Evolutionary conservation across 2,329 filamentous ascomycete genomes (phyloP), one percentile per base, ranked within the genome.

Genomic region (Gnomoniopsis smithogilvyi): DNA sequence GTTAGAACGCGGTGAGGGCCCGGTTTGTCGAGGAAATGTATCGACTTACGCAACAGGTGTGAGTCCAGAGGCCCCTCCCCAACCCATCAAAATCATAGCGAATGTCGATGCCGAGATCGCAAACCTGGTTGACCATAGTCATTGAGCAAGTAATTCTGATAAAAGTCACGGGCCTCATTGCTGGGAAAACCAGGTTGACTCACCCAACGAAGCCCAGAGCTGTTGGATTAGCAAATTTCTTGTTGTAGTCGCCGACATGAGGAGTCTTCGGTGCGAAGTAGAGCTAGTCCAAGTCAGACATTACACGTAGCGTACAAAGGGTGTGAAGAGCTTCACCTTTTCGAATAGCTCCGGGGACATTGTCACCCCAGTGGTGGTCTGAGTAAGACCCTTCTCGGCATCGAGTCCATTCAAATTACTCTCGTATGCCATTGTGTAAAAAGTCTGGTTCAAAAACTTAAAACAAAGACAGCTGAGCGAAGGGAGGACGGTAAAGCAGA

Each of bases 341-440:
- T 74, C 72, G 43, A 74, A 74, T 6, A 74, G 68, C 65, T 74
- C 72, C 14, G 70, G 71, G 1, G 72, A 71, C 69, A 74, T 73
- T 12, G 72, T 73, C 26, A 74, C 71, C 8, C 65, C 66, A 2
- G 72, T 74, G 1, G 68, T 66, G 0, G 71, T 69, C 33, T 68
- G 63, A 48, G 70, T 64, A 34, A 74, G 64, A 22, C 70, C 72
- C 58, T 72, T 74, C 51, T 74, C 72, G 53, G 70, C 67, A 56
- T 73, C 72, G 19, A 22, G n/a, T 17, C 26, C 49, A 14, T 47
- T 47, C 17, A 19, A n/a, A 10, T 21, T 51, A 14, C 6, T n/a
- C 11, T n/a, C 15, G 49, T 51, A n/a, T 36, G 49, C 49, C 49
- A 51, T 51, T 30, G 33, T 36, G 26, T 12, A 17, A n/a, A 34